Percentiles rank a stretch among this genome's conserved stretches.
Evolutionary conservation across 176 grass and related monocot species (phyloP).

Genomic region (Miscanthus lutarioriparius): DNA sequence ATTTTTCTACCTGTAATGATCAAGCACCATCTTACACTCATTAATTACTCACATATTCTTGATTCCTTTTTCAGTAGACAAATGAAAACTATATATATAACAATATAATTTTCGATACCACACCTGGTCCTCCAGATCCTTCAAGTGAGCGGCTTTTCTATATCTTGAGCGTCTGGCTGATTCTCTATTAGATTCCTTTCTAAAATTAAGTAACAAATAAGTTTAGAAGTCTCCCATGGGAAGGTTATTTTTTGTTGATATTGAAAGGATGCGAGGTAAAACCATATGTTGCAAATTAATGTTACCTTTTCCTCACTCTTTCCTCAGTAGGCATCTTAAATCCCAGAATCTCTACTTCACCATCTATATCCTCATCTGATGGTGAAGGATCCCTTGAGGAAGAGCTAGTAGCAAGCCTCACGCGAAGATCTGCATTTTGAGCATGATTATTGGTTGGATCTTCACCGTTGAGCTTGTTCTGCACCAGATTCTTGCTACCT

Average conservation of each 20-base stretch:
- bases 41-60: neutral
- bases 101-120: neutral
- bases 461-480: constrained; percentile 27
- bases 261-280: neutral
- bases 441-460: neutral
- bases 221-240: neutral
- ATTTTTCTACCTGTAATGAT: constrained; percentile 47
- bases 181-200: constrained; percentile 84
- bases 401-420: constrained; percentile 46
- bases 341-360: constrained; percentile 53
- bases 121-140: constrained; percentile 74
- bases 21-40: neutral
- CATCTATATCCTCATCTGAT: constrained; percentile 64
- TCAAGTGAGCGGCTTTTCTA: constrained; percentile 81
- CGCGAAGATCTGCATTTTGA: constrained; percentile 34
- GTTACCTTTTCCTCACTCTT: constrained; percentile 70
- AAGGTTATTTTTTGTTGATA: neutral
- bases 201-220: constrained; percentile 28
- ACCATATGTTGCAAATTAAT: neutral
- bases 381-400: constrained; percentile 63
- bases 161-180: constrained; percentile 80
- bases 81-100: neutral
- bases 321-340: constrained; percentile 43
- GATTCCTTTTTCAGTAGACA: neutral
- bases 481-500: neutral